A percentile compares a stretch with the other conserved stretches of the same genome.
Evolutionary conservation across 129 eudicot genomes (phyloP).

Genomic region (Scalesia atractyloides): DNA sequence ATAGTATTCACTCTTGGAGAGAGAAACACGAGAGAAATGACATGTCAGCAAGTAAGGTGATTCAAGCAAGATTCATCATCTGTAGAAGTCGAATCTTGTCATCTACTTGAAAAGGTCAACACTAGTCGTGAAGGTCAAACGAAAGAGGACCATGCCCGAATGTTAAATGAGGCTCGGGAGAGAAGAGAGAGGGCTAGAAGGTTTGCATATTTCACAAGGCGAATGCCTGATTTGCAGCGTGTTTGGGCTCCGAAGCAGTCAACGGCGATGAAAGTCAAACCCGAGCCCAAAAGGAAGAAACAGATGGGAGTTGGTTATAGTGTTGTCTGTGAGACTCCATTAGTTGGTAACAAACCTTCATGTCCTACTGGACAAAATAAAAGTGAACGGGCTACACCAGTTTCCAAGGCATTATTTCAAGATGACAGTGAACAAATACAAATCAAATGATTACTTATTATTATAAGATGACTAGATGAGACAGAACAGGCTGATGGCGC

Average conservation of each 20-base stretch:
- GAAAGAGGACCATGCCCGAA: conserved; percentile 48
- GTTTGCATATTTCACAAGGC: conserved; percentile 62
- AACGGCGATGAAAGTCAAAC: conserved; percentile 41
- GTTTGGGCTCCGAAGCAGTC: conserved; percentile 94
- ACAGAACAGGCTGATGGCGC: neutral
- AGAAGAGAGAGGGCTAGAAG: conserved; percentile 76
- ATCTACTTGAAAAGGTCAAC: conserved; percentile 34
- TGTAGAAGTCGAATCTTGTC: conserved; percentile 57
- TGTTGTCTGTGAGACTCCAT: conserved; percentile 85
- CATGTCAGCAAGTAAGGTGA: conserved; percentile 34
- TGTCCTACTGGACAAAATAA: conserved; percentile 23
- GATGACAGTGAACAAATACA: conserved; percentile 42
- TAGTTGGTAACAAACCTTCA: conserved; percentile 39
- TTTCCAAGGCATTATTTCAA: conserved; percentile 85
- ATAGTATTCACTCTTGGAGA: conserved; percentile 81
- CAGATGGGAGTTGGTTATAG: conserved; percentile 40
- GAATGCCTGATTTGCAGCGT: conserved; percentile 79
- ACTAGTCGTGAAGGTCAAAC: conserved; percentile 23
- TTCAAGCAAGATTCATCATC: conserved; percentile 45
- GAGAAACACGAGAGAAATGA: conserved; percentile 37
- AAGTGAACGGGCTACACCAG: conserved; percentile 42
- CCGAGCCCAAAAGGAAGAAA: conserved; percentile 58
- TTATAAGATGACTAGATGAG: neutral
- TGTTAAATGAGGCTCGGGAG: conserved; percentile 71
- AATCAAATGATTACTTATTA: neutral